Conservation (phyloP, 192 early-diverging fungal species). For the Paraglomus brasilianum region DNA sequence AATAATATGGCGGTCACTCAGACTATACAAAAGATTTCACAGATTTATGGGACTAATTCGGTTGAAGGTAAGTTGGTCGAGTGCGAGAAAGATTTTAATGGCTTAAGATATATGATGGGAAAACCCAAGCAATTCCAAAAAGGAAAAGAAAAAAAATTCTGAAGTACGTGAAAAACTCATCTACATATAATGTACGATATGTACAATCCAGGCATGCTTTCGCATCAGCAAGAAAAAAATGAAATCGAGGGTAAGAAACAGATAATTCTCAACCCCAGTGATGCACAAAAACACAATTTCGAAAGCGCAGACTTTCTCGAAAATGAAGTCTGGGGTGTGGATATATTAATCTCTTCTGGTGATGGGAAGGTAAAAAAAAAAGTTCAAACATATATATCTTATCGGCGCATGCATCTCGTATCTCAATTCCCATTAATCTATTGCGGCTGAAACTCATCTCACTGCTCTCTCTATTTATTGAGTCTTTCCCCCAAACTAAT, state of each 20-base stretch:
- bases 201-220: constrained; percentile 61
- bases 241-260: constrained; percentile 89
- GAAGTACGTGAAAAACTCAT: neutral
- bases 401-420: no score
- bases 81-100: no score
- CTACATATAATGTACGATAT: neutral
- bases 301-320: constrained; percentile 68
- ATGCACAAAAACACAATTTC: constrained; percentile 71
- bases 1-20: constrained; percentile 72
- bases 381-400: constrained; percentile 27
- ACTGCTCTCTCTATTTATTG: neutral
- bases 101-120: no score
- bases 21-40: constrained; percentile 72
- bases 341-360: constrained; percentile 85
- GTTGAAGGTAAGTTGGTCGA: constrained; percentile 62
- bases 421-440: no score
- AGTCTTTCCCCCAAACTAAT: neutral
- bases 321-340: constrained; percentile 91
- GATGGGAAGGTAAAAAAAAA: constrained; percentile 81
- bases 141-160: no score
- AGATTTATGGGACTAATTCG: constrained; percentile 81
- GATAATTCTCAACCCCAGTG: constrained; percentile 88
- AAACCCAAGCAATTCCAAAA: no score
- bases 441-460: neutral
- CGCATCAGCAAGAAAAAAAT: constrained; percentile 84